Conservation (phyloP, 1,284 basidiomycete genomes). For the Malassezia sp. region DNA sequence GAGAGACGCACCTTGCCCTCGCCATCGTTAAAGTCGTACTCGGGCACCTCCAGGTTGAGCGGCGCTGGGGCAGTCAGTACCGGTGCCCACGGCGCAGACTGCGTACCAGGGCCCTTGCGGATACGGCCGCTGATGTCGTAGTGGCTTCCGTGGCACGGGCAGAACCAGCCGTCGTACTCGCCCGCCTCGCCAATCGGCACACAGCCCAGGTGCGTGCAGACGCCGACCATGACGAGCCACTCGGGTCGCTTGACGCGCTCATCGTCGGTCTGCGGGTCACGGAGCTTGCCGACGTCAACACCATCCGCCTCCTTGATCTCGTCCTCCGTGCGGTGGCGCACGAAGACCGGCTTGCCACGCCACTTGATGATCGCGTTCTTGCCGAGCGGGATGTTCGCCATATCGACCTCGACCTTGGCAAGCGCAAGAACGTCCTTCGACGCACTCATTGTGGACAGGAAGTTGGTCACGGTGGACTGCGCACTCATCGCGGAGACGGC, state of each 20-base stretch:
- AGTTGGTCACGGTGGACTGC: constrained; percentile 86
- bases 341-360: constrained; percentile 99
- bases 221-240: constrained; percentile 58
- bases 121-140: constrained; percentile 89
- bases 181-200: constrained; percentile 92
- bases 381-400: constrained; percentile 84
- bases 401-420: constrained; percentile 94
- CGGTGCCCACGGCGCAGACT: neutral
- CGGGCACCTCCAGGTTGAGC: constrained; percentile 73
- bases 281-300: constrained; percentile 70
- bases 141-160: constrained; percentile 89
- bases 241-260: constrained; percentile 84
- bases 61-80: constrained; percentile 48
- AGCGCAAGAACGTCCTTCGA: constrained; percentile 95
- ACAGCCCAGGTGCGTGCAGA: constrained; percentile 97
- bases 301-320: constrained; percentile 89
- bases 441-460: constrained; percentile 88
- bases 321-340: constrained; percentile 80
- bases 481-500: constrained; percentile 85
- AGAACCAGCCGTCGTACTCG: constrained; percentile 65
- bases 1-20: constrained; percentile 54
- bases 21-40: constrained; percentile 47
- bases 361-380: constrained; percentile 58
- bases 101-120: constrained; percentile 61
- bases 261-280: constrained; percentile 87